phyloP scores from a whole-genome alignment of 305 asterid genomes.

The Fraxinus dipetala region DNA sequence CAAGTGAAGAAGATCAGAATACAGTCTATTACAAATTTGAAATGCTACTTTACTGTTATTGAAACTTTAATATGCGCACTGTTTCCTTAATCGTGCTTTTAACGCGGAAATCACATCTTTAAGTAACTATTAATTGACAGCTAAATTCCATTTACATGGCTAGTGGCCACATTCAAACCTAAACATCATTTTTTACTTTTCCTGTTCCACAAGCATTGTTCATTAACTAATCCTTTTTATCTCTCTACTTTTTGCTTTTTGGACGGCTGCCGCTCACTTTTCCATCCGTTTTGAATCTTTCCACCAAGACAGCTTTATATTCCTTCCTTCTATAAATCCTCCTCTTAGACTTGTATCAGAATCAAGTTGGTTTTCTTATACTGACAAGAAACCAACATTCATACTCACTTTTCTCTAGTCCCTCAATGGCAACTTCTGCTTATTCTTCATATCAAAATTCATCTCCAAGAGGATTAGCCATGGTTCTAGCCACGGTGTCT shows the following conservation, averaged over 20 bases:
- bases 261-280: constrained; percentile 49
- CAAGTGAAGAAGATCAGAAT: not conserved
- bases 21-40: not conserved
- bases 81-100: not conserved
- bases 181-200: constrained; percentile 13
- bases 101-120: not conserved
- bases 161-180: constrained; percentile 22
- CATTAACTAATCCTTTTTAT: constrained; percentile 2
- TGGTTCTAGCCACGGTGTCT: constrained; percentile 53
- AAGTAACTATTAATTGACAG: constrained; percentile 19
- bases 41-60: not conserved
- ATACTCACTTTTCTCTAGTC: not conserved
- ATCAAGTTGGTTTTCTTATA: constrained; percentile 22
- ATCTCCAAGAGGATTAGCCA: constrained; percentile 64
- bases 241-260: constrained; percentile 39
- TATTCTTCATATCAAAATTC: constrained; percentile 31
- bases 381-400: constrained; percentile 26
- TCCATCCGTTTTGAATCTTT: constrained; percentile 39
- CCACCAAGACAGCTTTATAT: constrained; percentile 34
- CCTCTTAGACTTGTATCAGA: not conserved
- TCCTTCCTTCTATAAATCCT: constrained; percentile 19
- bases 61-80: not conserved
- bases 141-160: constrained; percentile 9
- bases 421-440: constrained; percentile 41
- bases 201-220: constrained; percentile 8